These are phyloP conservation scores for Raphanus sativus DNA, from an alignment of 345 rosid genomes.

Conservation along the genomic window DNA sequence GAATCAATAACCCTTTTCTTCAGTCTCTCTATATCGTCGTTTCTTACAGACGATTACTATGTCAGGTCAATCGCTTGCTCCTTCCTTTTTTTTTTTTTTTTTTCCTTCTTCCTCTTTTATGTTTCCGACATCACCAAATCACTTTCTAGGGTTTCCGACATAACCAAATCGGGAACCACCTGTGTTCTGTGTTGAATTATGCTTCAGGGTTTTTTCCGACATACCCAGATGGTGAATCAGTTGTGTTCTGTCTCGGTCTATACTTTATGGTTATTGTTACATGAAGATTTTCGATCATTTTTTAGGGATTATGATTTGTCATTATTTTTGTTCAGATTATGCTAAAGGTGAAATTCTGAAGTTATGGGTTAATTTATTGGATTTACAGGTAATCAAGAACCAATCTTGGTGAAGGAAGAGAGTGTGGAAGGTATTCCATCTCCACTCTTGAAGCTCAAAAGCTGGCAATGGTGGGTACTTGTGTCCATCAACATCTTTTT, in stretches of 20 bases:
- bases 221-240: neutral
- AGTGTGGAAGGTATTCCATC: conserved; percentile 33
- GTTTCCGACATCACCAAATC: neutral
- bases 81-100: too few relatives aligned
- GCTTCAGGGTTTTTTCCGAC: neutral
- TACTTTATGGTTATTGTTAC: neutral
- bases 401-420: conserved; percentile 35
- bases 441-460: conserved; percentile 45
- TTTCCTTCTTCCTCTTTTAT: neutral
- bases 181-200: neutral
- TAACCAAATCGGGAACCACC: too few relatives aligned
- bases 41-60: neutral
- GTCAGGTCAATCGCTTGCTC: conserved; percentile 19
- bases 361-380: neutral
- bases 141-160: too few relatives aligned
- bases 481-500: conserved; percentile 43
- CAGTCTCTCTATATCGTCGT: conserved; percentile 1
- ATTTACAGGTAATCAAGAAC: conserved; percentile 30
- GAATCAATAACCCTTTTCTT: neutral
- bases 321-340: neutral
- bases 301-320: neutral
- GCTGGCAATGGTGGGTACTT: conserved; percentile 73
- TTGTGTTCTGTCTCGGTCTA: neutral
- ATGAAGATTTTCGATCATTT: neutral
- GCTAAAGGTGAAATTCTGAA: neutral